Evolutionary conservation across 495 filamentous ascomycete species (phyloP).

Genomic region (Hyaloscypha variabilis): DNA sequence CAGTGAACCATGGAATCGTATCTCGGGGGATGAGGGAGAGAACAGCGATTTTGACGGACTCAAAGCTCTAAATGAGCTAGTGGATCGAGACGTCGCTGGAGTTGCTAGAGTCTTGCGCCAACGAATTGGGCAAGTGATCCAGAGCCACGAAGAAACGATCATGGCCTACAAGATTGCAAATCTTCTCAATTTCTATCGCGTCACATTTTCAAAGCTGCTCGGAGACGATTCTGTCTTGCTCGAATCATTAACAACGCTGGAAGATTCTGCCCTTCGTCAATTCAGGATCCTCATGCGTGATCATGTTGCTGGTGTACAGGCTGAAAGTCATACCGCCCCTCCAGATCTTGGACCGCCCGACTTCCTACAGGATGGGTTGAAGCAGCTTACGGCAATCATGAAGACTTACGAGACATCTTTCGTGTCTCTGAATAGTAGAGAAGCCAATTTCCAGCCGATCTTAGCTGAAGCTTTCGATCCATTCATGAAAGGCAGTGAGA

Average conservation of each 20-base stretch:
- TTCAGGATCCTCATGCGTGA: constrained; percentile 82
- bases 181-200: constrained; percentile 83
- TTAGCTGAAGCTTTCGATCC: constrained; percentile 83
- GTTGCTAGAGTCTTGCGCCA: constrained; percentile 78
- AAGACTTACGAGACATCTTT: constrained; percentile 84
- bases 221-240: constrained; percentile 70
- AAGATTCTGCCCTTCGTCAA: constrained; percentile 78
- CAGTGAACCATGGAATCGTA: constrained; percentile 81
- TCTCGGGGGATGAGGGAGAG: constrained; percentile 59
- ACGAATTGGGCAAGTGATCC: constrained; percentile 86
- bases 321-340: constrained; percentile 65
- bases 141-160: constrained; percentile 87
- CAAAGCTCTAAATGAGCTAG: constrained; percentile 82
- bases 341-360: constrained; percentile 76
- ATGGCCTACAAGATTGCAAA: constrained; percentile 89
- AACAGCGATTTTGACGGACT: constrained; percentile 71
- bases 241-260: constrained; percentile 65
- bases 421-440: constrained; percentile 51
- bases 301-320: constrained; percentile 70
- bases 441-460: constrained; percentile 75
- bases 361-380: constrained; percentile 81
- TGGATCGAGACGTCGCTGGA: constrained; percentile 81
- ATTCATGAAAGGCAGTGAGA: constrained; percentile 73
- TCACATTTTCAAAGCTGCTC: constrained; percentile 80
- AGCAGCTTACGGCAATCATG: constrained; percentile 72